These are phyloP conservation scores for Quercus robur DNA, from an alignment of 306 rosid species.

Conservation along the genomic window DNA sequence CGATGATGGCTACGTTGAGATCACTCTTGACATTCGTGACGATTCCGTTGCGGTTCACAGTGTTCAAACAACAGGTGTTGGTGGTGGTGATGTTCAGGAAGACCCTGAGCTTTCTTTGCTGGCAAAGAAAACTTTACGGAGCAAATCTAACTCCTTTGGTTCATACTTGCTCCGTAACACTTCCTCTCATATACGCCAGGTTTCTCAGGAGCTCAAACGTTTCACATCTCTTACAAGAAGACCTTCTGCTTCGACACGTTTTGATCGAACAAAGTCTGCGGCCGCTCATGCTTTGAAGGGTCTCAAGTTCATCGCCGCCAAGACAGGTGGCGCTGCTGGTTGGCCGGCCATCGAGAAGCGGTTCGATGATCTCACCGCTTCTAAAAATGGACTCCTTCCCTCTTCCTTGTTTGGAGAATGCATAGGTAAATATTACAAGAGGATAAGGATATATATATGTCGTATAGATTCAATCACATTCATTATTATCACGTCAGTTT, in stretches of 20 bases:
- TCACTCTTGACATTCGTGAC: conserved; percentile 54
- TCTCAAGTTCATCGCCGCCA: conserved; percentile 48
- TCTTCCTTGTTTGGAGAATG: conserved; percentile 54
- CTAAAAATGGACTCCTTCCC: conserved; percentile 41
- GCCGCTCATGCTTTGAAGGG: conserved; percentile 51
- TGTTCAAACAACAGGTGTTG: conserved; percentile 38
- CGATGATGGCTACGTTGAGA: conserved; percentile 42
- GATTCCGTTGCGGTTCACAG: conserved; percentile 62
- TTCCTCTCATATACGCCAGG: conserved; percentile 38
- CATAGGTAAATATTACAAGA: conserved; percentile 28
- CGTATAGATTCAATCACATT: no score
- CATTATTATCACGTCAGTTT: no score
- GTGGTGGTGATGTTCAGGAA: conserved; percentile 11
- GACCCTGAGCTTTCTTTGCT: conserved; percentile 44
- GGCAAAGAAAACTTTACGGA: conserved; percentile 37
- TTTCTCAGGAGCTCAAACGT: conserved; percentile 56
- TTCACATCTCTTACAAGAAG: conserved; percentile 34
- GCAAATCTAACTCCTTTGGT: conserved; percentile 38
- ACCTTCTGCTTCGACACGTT: conserved; percentile 24
- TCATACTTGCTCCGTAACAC: conserved; percentile 34
- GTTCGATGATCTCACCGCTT: conserved; percentile 40
- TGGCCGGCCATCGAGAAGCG: conserved; percentile 49
- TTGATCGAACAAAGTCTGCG: conserved; percentile 48
- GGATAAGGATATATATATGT: no score
- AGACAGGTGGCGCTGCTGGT: conserved; percentile 26